phyloP scores from a whole-genome alignment of 441 rosid species.

The Adansonia rubrostipa region DNA sequence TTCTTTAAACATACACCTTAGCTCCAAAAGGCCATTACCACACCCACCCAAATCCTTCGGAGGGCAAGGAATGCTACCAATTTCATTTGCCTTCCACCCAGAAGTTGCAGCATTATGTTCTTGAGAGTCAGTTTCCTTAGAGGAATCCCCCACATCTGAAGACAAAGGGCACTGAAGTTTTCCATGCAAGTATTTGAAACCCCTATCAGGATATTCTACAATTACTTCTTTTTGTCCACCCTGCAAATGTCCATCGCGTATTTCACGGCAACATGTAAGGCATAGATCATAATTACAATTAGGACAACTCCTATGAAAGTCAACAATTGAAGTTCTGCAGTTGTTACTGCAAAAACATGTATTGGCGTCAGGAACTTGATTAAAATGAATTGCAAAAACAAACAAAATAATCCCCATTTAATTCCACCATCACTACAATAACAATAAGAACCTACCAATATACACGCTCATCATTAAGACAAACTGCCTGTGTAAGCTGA shows the following conservation, averaged over 20 bases:
- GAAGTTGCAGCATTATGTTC: constrained; percentile 25
- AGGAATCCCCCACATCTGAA: not conserved
- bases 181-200: constrained; percentile 64
- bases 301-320: constrained; percentile 77
- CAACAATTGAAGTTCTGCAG: constrained; percentile 78
- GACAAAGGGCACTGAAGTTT: not conserved
- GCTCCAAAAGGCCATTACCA: constrained; percentile 49
- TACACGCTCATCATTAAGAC: constrained; percentile 44
- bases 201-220: constrained; percentile 42
- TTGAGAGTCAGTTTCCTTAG: constrained; percentile 21
- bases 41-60: constrained; percentile 46
- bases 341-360: constrained; percentile 51
- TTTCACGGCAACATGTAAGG: constrained; percentile 74
- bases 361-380: not conserved
- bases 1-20: constrained; percentile 52
- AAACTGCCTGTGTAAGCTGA: constrained; percentile 37
- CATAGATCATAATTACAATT: constrained; percentile 75
- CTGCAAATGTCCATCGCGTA: constrained; percentile 59
- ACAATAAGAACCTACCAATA: constrained; percentile 44
- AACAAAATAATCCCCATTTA: not conserved
- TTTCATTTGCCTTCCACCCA: constrained; percentile 64
- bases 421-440: constrained; percentile 5
- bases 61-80: constrained; percentile 63
- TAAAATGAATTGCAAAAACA: not conserved
- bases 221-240: constrained; percentile 45